These are phyloP conservation scores for Kodamaea sagamina DNA, from an alignment of 805 yeast species.

Conservation along the genomic window DNA sequence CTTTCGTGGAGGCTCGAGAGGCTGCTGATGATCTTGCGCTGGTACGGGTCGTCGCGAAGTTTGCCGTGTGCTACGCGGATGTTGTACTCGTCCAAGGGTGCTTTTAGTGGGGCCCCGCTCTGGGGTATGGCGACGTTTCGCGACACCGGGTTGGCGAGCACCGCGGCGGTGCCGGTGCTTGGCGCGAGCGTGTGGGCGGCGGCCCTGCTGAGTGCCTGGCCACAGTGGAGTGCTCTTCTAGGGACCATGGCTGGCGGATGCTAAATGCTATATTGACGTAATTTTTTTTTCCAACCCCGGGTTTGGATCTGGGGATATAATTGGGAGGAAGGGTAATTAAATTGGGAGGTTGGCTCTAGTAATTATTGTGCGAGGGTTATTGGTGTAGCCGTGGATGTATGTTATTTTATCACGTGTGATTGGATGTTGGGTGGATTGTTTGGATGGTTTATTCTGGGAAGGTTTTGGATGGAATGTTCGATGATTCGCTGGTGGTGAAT, in stretches of 20 bases:
- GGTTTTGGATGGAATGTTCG: too few species aligned
- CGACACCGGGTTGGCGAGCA: not conserved
- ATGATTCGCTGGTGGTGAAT: too few species aligned
- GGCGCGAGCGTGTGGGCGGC: not conserved
- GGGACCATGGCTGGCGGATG: conserved; percentile 4
- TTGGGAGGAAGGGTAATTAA: too few species aligned
- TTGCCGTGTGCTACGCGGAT: conserved; percentile 48
- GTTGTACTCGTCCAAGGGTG: conserved; percentile 57
- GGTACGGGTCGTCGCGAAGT: conserved; percentile 75
- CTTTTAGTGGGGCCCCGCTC: conserved; percentile 11
- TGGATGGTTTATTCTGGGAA: too few species aligned
- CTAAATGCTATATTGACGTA: conserved; percentile 5
- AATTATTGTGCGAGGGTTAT: too few species aligned
- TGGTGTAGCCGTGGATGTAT: too few species aligned
- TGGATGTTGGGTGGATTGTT: too few species aligned
- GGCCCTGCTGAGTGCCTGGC: not conserved
- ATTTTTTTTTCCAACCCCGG: conserved; percentile 7
- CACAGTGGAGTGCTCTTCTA: conserved; percentile 4
- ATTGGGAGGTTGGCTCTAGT: not conserved
- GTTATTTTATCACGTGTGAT: too few species aligned
- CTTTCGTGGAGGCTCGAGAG: conserved; percentile 60
- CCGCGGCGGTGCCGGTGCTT: not conserved
- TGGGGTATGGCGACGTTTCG: conserved; percentile 1
- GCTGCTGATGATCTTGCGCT: conserved; percentile 66
- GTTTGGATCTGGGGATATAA: conserved; percentile 4